Base-by-base conservation (phyloP, 106 monocot genomes). In the Alisma plantagoaquatica region DNA sequence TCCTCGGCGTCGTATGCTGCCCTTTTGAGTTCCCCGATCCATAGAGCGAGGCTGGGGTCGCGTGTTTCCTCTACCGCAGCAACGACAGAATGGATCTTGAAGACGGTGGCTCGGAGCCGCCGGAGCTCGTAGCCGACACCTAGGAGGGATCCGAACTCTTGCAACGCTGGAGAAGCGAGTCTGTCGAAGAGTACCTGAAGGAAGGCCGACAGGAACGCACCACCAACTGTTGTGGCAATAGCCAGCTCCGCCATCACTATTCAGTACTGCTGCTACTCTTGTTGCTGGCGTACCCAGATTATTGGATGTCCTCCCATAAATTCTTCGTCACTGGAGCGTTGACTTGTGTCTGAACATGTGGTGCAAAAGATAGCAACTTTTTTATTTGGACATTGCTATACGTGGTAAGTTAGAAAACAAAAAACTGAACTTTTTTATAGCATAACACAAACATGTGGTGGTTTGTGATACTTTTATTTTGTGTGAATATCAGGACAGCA, bases 11-110 rank as follows among this genome's bases (percentile, higher is more conserved):
- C 57, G 10, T 64, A 65, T 19, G 57, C 30, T 14, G 31, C 48
- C 21, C 59, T 49, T 17, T 59, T 72, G 43, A 72, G 71, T 41
- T 72, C 64, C 49, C 26, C 43, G 3, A 72, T 48, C 71, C 71
- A 64, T 2, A 19, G 7, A 3, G 51, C n/a, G 2, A 64, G 9
- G 56, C 23, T 10, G 16, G 18, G 8, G 12, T 58, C 64, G 21
- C 22, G 27, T 32, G 29, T 47, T 57, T 23, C 8, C 46, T 72
- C 71, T 0, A 62, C 71, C 12, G 63, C 64, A 1, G 1, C 24
- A 0, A 72, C 20, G 19, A 65, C 27, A 9, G 0, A 0, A 4
- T 43, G 21, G 12, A 64, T 63, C 31, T 22, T 30, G 14, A 16
- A n/a, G 3, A 53, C 7, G 0, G 52, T 53, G 10, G n/a, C 15